Evolutionary conservation across 208 protist genomes (phyloP).

Genomic region (Acanthamoeba divionensis): DNA sequence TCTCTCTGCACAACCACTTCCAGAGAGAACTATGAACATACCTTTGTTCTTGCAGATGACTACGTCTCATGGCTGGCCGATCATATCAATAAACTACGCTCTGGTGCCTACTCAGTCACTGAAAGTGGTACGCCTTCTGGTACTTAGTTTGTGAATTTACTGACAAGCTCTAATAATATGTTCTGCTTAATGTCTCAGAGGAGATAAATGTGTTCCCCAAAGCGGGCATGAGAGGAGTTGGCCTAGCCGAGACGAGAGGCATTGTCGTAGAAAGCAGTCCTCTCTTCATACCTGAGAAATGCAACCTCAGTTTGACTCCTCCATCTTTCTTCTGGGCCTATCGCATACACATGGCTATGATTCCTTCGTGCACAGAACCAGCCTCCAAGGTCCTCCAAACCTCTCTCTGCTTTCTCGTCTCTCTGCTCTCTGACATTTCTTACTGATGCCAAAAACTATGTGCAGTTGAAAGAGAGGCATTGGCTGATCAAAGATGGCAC

Average conservation of each 20-base stretch:
- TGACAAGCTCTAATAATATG: neutral
- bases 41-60: neutral
- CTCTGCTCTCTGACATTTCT: neutral
- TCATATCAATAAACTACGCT: neutral
- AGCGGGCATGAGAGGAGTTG: neutral
- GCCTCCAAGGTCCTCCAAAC: neutral
- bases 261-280: neutral
- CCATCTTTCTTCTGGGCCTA: slow-evolving; percentile 53
- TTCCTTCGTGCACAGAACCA: neutral
- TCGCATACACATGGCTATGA: slow-evolving; percentile 29
- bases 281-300: slow-evolving; percentile 28
- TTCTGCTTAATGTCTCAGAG: neutral
- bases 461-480: slow-evolving; percentile 26
- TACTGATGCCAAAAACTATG: neutral
- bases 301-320: neutral
- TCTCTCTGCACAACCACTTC: neutral
- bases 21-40: slow-evolving; percentile 3
- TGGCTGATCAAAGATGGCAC: slow-evolving; percentile 24
- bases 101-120: neutral
- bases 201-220: neutral
- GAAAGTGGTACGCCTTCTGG: neutral
- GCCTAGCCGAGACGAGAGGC: neutral
- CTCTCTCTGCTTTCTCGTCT: neutral
- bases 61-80: neutral
- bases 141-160: neutral